Conservation (phyloP, 805 yeast species). For the Pichia ethanolica region DNA sequence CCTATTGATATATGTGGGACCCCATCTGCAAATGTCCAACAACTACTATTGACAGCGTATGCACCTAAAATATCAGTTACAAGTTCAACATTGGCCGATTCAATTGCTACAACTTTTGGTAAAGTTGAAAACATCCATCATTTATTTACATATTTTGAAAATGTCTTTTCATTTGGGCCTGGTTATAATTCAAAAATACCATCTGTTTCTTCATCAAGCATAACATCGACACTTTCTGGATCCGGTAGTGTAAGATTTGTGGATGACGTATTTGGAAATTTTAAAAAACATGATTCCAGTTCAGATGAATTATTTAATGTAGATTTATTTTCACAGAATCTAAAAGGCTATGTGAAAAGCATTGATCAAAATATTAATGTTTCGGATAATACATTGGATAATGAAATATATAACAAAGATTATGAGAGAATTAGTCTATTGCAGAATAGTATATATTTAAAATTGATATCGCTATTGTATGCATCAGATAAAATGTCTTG, state of each 20-base stretch:
- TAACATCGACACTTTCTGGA: not conserved
- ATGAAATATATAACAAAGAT: not conserved
- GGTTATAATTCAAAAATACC: not conserved
- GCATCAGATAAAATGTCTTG: slow-evolving; percentile 58
- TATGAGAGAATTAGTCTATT: slow-evolving; percentile 12
- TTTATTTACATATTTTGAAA: slow-evolving; percentile 23
- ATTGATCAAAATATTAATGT: not conserved
- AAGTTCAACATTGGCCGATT: slow-evolving; percentile 20
- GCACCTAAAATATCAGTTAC: slow-evolving; percentile 29
- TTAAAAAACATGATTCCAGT: not conserved
- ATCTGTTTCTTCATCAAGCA: not conserved
- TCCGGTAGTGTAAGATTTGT: slow-evolving; percentile 10
- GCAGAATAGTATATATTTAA: slow-evolving; percentile 46
- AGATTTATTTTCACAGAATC: not conserved
- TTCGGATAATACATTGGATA: not conserved
- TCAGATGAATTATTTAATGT: slow-evolving; percentile 1
- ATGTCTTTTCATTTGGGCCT: slow-evolving; percentile 3
- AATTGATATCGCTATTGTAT: slow-evolving; percentile 49
- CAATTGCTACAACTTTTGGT: slow-evolving; percentile 16
- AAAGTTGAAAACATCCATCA: slow-evolving; percentile 1
- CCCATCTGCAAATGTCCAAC: slow-evolving; percentile 22
- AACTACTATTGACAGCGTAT: slow-evolving; percentile 22
- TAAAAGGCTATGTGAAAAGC: slow-evolving; percentile 2
- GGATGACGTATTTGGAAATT: slow-evolving; percentile 2
- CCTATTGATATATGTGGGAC: slow-evolving; percentile 22